Percentiles rank a stretch among this genome's conserved stretches.
Conservation (phyloP, 2,329 filamentous ascomycete genomes). For the Monosporascus sp. region DNA sequence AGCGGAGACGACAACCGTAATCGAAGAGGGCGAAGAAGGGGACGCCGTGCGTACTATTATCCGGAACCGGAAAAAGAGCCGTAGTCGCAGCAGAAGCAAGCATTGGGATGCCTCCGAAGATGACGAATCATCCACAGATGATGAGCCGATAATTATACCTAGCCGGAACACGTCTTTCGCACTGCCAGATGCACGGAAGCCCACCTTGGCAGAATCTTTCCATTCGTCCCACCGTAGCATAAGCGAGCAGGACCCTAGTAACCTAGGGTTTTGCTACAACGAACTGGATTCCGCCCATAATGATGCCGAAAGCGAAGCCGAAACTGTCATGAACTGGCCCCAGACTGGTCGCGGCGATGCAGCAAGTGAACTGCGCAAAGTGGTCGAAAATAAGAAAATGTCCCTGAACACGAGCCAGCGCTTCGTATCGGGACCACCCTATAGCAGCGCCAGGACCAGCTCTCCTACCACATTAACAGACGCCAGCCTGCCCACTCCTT, state of each 20-base stretch:
- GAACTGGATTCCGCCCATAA: constrained; percentile 25
- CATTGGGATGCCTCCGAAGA: constrained; percentile 44
- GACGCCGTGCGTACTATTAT: constrained; percentile 13
- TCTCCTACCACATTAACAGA: constrained; percentile 50
- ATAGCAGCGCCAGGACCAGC: constrained; percentile 28
- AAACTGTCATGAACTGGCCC: constrained; percentile 49
- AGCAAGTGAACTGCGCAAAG: constrained; percentile 53
- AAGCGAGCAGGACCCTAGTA: constrained; percentile 45
- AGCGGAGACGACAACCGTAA: constrained; percentile 45
- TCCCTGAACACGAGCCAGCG: constrained; percentile 29
- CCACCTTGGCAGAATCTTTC: constrained; percentile 39
- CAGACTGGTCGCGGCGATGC: constrained; percentile 46
- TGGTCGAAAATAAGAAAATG: constrained; percentile 45
- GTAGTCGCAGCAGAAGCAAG: constrained; percentile 12
- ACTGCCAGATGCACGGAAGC: constrained; percentile 47
- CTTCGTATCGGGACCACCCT: constrained; percentile 26
- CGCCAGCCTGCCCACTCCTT: constrained; percentile 41
- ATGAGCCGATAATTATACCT: constrained; percentile 61
- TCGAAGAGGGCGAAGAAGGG: constrained; percentile 22
- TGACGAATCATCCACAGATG: constrained; percentile 55
- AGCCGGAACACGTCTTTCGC: constrained; percentile 56
- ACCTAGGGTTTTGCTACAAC: constrained; percentile 32
- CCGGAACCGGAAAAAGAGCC: constrained; percentile 14
- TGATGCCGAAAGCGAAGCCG: constrained; percentile 52
- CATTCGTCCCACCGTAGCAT: constrained; percentile 42